Evolutionary conservation across 345 rosid genomes (phyloP).

Genomic region (Boechera retrofracta): DNA sequence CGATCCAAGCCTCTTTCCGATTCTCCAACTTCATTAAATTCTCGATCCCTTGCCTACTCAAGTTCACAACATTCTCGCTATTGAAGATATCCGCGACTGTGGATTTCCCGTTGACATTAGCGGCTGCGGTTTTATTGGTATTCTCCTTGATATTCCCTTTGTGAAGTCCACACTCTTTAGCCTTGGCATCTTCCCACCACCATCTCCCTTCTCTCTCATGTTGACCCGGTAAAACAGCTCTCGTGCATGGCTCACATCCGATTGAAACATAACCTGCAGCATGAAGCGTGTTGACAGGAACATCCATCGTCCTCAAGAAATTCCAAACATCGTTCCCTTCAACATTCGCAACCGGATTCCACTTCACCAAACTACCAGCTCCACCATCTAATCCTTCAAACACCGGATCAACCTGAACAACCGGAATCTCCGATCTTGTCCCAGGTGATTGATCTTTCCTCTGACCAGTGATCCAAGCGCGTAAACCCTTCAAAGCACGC

Average conservation of each 20-base stretch:
- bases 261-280: constrained; percentile 81
- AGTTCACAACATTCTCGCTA: constrained; percentile 61
- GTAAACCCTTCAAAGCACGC: constrained; percentile 85
- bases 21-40: constrained; percentile 69
- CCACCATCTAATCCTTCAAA: constrained; percentile 96
- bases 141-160: constrained; percentile 81
- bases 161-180: constrained; percentile 98
- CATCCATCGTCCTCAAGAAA: constrained; percentile 83
- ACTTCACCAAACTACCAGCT: constrained; percentile 86
- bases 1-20: constrained; percentile 83
- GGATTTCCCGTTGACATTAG: constrained; percentile 41
- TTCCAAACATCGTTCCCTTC: constrained; percentile 77
- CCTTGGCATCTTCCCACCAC: constrained; percentile 99
- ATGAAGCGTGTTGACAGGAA: constrained; percentile 83
- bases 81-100: constrained; percentile 63
- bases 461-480: constrained; percentile 97
- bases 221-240: constrained; percentile 92
- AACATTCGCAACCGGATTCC: constrained; percentile 90
- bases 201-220: constrained; percentile 99
- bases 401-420: constrained; percentile 92
- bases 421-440: constrained; percentile 80
- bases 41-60: constrained; percentile 80
- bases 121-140: constrained; percentile 53
- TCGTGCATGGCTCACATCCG: constrained; percentile 98
- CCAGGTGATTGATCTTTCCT: constrained; percentile 93